phyloP scores from a whole-genome alignment of 805 yeast genomes.

The Ogataea dorogensis region DNA sequence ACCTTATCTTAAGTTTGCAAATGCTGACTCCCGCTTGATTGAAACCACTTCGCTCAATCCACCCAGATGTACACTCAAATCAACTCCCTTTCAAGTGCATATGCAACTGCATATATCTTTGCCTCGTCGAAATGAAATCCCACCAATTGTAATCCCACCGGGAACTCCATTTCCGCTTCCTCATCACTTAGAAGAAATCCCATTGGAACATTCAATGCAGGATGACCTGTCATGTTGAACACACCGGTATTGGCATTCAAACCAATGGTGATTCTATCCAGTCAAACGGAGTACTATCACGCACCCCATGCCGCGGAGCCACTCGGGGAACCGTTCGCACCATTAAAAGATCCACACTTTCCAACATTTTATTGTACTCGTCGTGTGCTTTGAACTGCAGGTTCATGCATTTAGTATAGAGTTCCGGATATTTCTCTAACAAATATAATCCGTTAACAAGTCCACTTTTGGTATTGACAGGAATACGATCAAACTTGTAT shows the following conservation, averaged over 20 bases:
- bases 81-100: conserved; percentile 36
- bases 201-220: conserved; percentile 36
- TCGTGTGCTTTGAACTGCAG: conserved; percentile 33
- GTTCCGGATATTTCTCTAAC: conserved; percentile 33
- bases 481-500: conserved; percentile 21
- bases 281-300: conserved; percentile 28
- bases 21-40: too few species aligned
- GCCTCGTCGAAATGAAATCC: conserved; percentile 36
- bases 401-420: conserved; percentile 36
- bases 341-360: conserved; percentile 34
- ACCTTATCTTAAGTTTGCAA: conserved; percentile 19
- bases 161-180: conserved; percentile 33
- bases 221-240: conserved; percentile 39
- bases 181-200: conserved; percentile 34
- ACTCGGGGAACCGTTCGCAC: conserved; percentile 33
- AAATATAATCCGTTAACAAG: conserved; percentile 34
- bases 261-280: conserved; percentile 33
- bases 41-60: too few species aligned
- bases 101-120: conserved; percentile 35
- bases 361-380: conserved; percentile 33
- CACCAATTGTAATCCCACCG: conserved; percentile 37
- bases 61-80: too few species aligned
- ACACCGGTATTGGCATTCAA: conserved; percentile 37
- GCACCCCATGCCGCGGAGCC: conserved; percentile 30
- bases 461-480: conserved; percentile 24